Base-by-base conservation (phyloP, 345 rosid species). In the Eutrema japonicum region DNA sequence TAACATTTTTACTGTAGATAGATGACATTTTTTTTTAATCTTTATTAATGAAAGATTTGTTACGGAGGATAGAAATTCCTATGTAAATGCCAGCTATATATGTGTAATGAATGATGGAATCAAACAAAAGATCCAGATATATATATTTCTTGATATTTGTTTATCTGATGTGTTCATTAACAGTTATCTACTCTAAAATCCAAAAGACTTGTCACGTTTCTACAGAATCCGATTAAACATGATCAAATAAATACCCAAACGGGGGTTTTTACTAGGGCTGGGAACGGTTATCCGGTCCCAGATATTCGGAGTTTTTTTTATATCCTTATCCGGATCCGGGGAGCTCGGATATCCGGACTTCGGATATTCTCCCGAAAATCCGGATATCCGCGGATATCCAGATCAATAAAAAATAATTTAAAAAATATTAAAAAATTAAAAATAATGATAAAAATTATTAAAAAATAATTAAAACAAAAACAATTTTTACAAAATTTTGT, bases 81-180 rank as follows among this genome's bases (percentile, higher is more conserved):
- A 13, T 45, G 55, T 46, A 47, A 46, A 70, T 56, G 7, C 22
- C 11, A 57, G 22, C 9, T 70, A 16, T n/a, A n/a, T n/a, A n/a
- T 50, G 32, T 7, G 4, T 22, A 16, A 11, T 41, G 42, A 50
- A 41, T 0, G 29, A 62, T 62, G 36, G 7, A 63, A 30, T 52
- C 45, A 52, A 63, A 41, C 52, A 22, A 18, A 51, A 36, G 2
- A 45, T 68, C 6, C 43, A 56, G 35, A 55, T 18, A 18, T 18
- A 18, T 51, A 62, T 8, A 72, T 72, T 18, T 72, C 7, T 51
- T 27, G 26, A 62, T 37, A 61, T 62, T 10, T 41, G 68, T 72
- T 38, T 18, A 22, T 22, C 26, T 22, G 26, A 22, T 22, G 26
- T 22, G 26, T 22, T 22, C 26, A 22, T 22, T 22, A 22, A 22